Evolutionary conservation across 345 rosid genomes (phyloP), one percentile per base, ranked within the genome.

Genomic region (Salix arbutifolia): DNA sequence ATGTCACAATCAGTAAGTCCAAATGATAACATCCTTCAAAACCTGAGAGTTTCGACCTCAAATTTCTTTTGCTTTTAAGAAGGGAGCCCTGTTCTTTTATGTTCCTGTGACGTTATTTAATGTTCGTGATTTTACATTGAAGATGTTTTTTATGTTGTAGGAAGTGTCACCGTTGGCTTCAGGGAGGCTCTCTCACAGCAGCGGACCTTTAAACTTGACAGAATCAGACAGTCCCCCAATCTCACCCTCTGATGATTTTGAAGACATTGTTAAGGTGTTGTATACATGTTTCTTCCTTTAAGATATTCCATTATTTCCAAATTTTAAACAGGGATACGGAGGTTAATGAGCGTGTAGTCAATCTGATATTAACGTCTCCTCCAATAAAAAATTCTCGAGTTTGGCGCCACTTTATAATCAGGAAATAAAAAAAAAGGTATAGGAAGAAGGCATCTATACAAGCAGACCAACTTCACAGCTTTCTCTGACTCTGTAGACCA

Each of bases 121-220:
- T 35, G 62, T 13, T 31, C 16, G 7, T 67, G 35, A 14, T 1
- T 23, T 42, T 9, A 33, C 13, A 40, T 1, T 62, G 26, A 26
- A 17, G 1, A 7, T 5, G 13, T n/a, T 48, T 14, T 33, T 23
- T 37, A 21, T 3, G 50, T 31, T 85, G 88, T 82, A 94, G 97
- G 97, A 93, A 69, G 97, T 90, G 72, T 95, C 99, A 21, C 98
- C 97, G 12, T 82, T 95, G 77, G 89, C 97, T 30, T 95, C 99
- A 21, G 98, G 99, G 48, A 89, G 97, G 88, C 90, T 93, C 33
- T 95, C 99, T 62, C 97, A 93, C 82, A 95, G 99, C 66, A 93
- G 97, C 56, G 99, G 97, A 9, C 97, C 97, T 67, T 83, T 91
- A 85, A 88, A 87, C 73, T 81, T 85, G 42, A 81, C 89, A 50